Conservation (phyloP, 2,329 filamentous ascomycete species). For the Ophiostoma ips region DNA sequence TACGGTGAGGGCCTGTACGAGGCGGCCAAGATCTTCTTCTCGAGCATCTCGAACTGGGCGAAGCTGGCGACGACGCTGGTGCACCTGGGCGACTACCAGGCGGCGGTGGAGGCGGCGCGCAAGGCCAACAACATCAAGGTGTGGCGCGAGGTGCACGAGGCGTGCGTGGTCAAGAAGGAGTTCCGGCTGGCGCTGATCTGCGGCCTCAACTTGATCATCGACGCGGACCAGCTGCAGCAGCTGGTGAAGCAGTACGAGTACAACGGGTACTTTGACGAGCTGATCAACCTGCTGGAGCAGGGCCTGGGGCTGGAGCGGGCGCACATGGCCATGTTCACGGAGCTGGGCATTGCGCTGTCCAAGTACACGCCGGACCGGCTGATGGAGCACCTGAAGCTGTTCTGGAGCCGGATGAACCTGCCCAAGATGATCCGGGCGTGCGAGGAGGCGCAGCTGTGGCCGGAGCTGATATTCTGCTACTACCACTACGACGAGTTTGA, state of each 20-base stretch:
- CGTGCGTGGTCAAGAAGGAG: constrained; percentile 94
- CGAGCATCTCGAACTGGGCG: constrained; percentile 97
- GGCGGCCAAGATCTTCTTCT: constrained; percentile 97
- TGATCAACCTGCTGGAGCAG: constrained; percentile 86
- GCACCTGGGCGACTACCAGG: constrained; percentile 94
- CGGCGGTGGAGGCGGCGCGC: constrained; percentile 90
- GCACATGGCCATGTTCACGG: constrained; percentile 96
- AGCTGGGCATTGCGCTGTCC: constrained; percentile 78
- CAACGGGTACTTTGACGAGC: constrained; percentile 96
- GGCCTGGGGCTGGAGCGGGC: constrained; percentile 83
- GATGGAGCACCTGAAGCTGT: constrained; percentile 97
- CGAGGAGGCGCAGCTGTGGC: constrained; percentile 93
- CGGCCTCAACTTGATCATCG: constrained; percentile 92
- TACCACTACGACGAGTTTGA: constrained; percentile 98
- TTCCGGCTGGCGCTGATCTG: constrained; percentile 98
- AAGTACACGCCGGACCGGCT: constrained; percentile 92
- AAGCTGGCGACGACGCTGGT: constrained; percentile 96
- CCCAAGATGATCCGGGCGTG: constrained; percentile 90
- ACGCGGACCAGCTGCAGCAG: constrained; percentile 86
- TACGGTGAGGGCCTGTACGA: constrained; percentile 89
- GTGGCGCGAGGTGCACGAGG: constrained; percentile 96
- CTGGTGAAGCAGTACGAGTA: constrained; percentile 94
- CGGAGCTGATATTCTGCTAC: constrained; percentile 94
- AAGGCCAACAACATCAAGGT: constrained; percentile 99
- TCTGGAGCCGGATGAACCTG: constrained; percentile 96